Conservation (phyloP, 768 basidiomycete genomes). For the Hypholoma fasciculare region DNA sequence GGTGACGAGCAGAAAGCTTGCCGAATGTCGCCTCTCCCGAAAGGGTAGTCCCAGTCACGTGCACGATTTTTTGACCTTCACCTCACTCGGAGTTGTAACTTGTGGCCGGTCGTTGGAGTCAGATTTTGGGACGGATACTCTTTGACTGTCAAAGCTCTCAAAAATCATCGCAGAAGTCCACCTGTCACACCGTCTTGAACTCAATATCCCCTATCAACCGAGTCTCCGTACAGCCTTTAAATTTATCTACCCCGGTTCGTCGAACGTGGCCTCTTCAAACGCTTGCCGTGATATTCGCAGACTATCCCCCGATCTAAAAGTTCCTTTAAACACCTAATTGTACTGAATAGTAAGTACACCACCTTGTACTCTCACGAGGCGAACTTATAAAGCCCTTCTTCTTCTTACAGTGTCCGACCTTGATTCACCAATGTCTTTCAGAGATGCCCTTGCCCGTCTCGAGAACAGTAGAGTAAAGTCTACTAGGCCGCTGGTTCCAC, state of each 20-base stretch:
- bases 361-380: slow-evolving; percentile 10
- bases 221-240: background rate
- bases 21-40: background rate
- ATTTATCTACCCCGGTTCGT: slow-evolving; percentile 8
- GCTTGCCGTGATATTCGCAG: background rate
- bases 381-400: slow-evolving; percentile 13
- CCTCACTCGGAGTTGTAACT: background rate
- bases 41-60: slow-evolving; percentile 18
- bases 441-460: slow-evolving; percentile 75
- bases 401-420: slow-evolving; percentile 43
- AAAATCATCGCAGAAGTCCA: background rate
- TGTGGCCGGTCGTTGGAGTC: slow-evolving; percentile 3
- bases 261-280: background rate
- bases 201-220: background rate
- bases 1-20: slow-evolving; percentile 5
- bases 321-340: background rate
- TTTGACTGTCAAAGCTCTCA: background rate
- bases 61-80: slow-evolving; percentile 10
- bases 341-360: slow-evolving; percentile 1
- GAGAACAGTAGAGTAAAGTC: slow-evolving; percentile 88
- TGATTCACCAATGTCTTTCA: slow-evolving; percentile 72
- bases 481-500: slow-evolving; percentile 88
- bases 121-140: slow-evolving; percentile 6
- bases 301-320: background rate
- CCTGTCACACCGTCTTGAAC: background rate